Evolutionary conservation across 2,329 filamentous ascomycete genomes (phyloP).

Genomic region (Neofusicoccum laricinum): DNA sequence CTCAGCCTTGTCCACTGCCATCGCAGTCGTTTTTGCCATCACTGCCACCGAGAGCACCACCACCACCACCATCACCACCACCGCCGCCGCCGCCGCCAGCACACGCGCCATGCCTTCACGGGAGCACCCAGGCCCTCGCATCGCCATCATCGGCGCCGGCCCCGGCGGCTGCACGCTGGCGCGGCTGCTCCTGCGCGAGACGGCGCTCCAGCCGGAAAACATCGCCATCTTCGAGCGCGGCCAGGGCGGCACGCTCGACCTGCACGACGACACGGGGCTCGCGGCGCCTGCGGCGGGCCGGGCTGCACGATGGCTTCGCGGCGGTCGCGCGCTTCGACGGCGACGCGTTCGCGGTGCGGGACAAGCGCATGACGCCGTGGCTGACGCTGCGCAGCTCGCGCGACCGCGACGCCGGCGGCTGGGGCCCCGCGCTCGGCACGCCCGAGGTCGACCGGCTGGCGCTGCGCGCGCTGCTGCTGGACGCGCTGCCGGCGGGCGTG

Average conservation of each 20-base stretch:
- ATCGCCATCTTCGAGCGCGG: constrained; percentile 29
- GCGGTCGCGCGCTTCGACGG: constrained; percentile 19
- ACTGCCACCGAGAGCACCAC: neutral
- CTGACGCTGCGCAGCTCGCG: too few species aligned
- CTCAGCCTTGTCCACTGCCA: neutral
- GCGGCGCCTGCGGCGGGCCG: neutral
- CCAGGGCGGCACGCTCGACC: constrained; percentile 38
- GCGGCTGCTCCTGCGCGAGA: constrained; percentile 31
- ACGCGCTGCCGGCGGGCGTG: constrained; percentile 23
- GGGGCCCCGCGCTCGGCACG: neutral
- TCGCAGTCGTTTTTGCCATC: neutral
- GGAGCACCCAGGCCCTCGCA: neutral
- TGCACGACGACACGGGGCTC: constrained; percentile 23
- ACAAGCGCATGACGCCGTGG: neutral
- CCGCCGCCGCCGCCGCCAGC: too few species aligned
- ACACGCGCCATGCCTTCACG: neutral
- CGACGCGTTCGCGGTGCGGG: constrained; percentile 33
- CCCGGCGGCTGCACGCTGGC: neutral
- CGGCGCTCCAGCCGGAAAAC: neutral
- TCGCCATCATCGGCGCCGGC: too few species aligned
- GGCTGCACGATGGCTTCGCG: neutral
- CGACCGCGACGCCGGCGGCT: too few species aligned
- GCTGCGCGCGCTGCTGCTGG: constrained; percentile 25
- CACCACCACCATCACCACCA: too few species aligned
- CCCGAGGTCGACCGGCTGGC: constrained; percentile 27